Conservation (phyloP, 179 eudicot species). For the Corrigiola litoralis region DNA sequence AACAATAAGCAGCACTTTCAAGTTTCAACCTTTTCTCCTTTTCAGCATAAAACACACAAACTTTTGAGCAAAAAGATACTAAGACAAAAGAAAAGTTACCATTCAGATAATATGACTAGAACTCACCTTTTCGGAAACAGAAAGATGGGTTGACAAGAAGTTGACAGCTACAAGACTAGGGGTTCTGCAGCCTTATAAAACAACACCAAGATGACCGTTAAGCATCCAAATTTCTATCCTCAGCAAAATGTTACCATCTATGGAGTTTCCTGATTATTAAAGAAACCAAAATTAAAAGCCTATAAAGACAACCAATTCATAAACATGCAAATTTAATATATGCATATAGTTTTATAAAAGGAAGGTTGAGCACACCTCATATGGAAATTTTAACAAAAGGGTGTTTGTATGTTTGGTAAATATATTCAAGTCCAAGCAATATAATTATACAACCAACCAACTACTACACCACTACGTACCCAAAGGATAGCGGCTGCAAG, state of each 20-base stretch:
- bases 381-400: too few species aligned
- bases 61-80: not conserved
- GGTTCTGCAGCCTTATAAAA: not conserved
- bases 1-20: not conserved
- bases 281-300: not conserved
- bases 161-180: not conserved
- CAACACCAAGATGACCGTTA: not conserved
- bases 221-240: not conserved
- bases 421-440: too few species aligned
- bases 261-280: not conserved
- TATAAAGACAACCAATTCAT: not conserved
- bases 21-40: constrained; percentile 16
- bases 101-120: not conserved
- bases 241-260: not conserved
- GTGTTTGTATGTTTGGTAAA: too few species aligned
- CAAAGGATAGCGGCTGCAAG: too few species aligned
- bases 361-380: not conserved
- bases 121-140: constrained; percentile 7
- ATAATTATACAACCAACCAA: too few species aligned
- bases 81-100: not conserved
- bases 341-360: too few species aligned
- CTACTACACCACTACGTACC: too few species aligned
- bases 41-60: not conserved
- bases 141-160: not conserved
- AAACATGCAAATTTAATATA: too few species aligned